Percentiles rank a stretch among this genome's conserved stretches.
phyloP scores from a whole-genome alignment of 176 grass and related monocot species.

The Luzula sylvatica region DNA sequence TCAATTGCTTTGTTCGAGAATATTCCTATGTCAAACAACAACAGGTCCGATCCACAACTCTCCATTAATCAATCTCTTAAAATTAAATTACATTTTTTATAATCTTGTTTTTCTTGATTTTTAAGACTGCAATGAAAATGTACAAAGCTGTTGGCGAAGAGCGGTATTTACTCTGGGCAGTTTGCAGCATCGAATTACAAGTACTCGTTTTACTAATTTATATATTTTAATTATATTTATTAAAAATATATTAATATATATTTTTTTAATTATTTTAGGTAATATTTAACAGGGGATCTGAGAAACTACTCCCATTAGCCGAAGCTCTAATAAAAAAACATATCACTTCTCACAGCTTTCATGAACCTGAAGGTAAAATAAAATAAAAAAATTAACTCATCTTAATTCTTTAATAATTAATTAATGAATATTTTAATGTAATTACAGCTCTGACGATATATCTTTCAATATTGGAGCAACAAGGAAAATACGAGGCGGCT shows the following conservation, averaged over 20 bases:
- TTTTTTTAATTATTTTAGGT: slow-evolving; percentile 31
- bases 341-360: slow-evolving; percentile 73
- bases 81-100: too few relatives aligned
- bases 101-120: slow-evolving; percentile 23
- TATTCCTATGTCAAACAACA: slow-evolving; percentile 97
- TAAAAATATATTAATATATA: slow-evolving; percentile 14
- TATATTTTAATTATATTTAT: slow-evolving; percentile 2
- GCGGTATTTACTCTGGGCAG: slow-evolving; percentile 92
- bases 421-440: not conserved
- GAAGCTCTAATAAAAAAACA: slow-evolving; percentile 89
- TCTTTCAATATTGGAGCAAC: slow-evolving; percentile 91
- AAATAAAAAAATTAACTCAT: slow-evolving; percentile 13
- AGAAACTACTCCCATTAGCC: slow-evolving; percentile 64
- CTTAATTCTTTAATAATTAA: not conserved
- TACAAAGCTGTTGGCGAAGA: slow-evolving; percentile 96
- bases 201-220: slow-evolving; percentile 24
- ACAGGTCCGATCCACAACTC: too few relatives aligned
- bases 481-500: slow-evolving; percentile 75
- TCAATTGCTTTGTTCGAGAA: slow-evolving; percentile 93
- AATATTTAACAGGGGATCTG: slow-evolving; percentile 47
- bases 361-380: slow-evolving; percentile 77
- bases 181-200: slow-evolving; percentile 96
- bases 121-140: slow-evolving; percentile 94
- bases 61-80: too few relatives aligned
- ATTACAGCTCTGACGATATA: slow-evolving; percentile 70